Conservation (phyloP, 2,329 filamentous ascomycete genomes). For the Orbilia javanica region DNA sequence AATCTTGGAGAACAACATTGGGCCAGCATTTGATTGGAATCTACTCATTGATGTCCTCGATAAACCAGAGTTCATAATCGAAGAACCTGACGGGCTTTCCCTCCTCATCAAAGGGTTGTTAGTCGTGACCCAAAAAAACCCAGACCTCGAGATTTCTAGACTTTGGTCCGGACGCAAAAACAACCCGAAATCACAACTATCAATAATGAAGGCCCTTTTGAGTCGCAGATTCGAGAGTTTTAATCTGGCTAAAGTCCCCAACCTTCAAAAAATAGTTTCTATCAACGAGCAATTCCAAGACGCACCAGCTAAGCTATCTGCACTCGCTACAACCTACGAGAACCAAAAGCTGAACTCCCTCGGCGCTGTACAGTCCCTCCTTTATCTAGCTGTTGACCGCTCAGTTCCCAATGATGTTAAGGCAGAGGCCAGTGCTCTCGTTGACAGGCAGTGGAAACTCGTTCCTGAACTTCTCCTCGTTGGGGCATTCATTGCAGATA, state of each 20-base stretch:
- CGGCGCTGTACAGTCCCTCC: conserved; percentile 79
- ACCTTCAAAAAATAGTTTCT: conserved; percentile 81
- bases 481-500: conserved; percentile 68
- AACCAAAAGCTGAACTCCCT: conserved; percentile 90
- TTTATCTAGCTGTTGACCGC: conserved; percentile 70
- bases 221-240: conserved; percentile 80
- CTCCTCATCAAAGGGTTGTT: conserved; percentile 83
- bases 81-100: conserved; percentile 82
- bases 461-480: conserved; percentile 67
- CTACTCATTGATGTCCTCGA: conserved; percentile 70
- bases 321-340: conserved; percentile 75
- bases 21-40: conserved; percentile 62
- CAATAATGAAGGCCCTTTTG: conserved; percentile 90
- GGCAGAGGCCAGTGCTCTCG: conserved; percentile 61
- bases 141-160: conserved; percentile 82
- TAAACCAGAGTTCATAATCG: conserved; percentile 83
- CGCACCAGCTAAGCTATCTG: conserved; percentile 72
- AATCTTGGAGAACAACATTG: conserved; percentile 67
- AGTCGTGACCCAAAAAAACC: conserved; percentile 64
- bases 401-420: conserved; percentile 60
- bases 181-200: conserved; percentile 86
- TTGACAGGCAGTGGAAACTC: conserved; percentile 62
- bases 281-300: conserved; percentile 72
- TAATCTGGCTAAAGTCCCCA: conserved; percentile 86
- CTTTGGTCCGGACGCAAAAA: conserved; percentile 93